Evolutionary conservation across 371 early-diverging fungal species (phyloP), one percentile per base, ranked within the genome.

Genomic region (Syncephalastrum monosporum): DNA sequence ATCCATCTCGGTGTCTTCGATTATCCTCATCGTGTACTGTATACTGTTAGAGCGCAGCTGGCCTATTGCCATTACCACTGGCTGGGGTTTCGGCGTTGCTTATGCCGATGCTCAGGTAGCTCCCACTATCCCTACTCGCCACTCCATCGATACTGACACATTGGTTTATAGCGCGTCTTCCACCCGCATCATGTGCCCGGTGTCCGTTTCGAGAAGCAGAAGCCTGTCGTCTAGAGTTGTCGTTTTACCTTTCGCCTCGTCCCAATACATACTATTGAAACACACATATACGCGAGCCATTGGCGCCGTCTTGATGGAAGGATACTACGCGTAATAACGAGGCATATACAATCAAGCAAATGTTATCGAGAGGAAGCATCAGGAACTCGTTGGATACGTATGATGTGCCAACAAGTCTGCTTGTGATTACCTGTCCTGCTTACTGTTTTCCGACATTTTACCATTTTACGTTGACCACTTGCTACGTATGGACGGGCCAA

Each of bases 51-150:
- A 89, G 78, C 86, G 91, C 64, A 84, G 80, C 49, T 93, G 94
- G 94, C 96, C 96, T 42, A 91, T 95, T 65, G 88, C 92, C 47
- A 80, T 93, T 57, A 80, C 89, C 24, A 91, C 92, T 33, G 94
- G 96, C 42, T 87, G 91, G 63, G 94, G 92, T 41, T 81, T 92
- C 42, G 96, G 96, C 55, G 82, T 89, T 23, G 90, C 96, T 33
- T 87, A 91, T 64, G 89, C 92, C 46, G 92, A 95, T 55, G 92
- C 93, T 65, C 88, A 92, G 77, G 79, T 79, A 75, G 4, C 7
- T 50, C 12, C 23, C 17, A 42, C 3, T 51, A 7, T 33, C 7
- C 21, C 12, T n/a, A 49, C 44, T 23, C 38, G 16, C 38, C 38
- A 33, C 10, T 10, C 38, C 33, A 17, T 38, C 19, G 49, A 47